Base-by-base conservation (phyloP, 352 stramenopile species). In the Phytophthora agathidicida region DNA sequence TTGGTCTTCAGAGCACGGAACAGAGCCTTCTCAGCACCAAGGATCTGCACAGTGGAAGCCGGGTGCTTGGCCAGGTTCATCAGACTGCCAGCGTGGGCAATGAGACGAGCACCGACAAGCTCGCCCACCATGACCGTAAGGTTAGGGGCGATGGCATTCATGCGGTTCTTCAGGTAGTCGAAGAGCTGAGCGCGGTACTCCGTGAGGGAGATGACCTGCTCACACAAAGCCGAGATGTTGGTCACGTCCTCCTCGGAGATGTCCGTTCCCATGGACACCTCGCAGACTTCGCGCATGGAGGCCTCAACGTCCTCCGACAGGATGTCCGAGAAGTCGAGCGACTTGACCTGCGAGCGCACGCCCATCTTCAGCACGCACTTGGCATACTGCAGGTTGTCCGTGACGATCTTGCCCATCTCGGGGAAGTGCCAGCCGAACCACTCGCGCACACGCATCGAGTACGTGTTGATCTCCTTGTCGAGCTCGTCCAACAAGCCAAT, bases 391-490 rank as follows among this genome's bases (percentile, higher is more conserved):
- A 98, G 78, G 83, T 99, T 99, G 80, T 99, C 97, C 33, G 91
- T 96, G 27, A 99, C 86, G 37, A 99, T 97, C 76, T 98, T 98
- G 72, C 94, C 93, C 79, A 99, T 97, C 68, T 99, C 97, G 13
- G 90, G 93, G 55, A 98, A 96, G 76, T 98, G 96, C 95, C 96
- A 98, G 60, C 96, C 94, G 67, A 98, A 98, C 98, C 98, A 99
- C 84, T 99, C 98, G 52, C 97, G 97, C 41, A 99, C 97, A 60
- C 98, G 85, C 98, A 99, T 99, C 38, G 98, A 98, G 85, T 99
- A 99, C 56, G 97, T 99, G 85, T 99, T 99, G 79, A 99, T 99
- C 81, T 99, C 98, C 89, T 99, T 99, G 88, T 99, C 98, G 13
- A 99, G 86, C 74, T 99, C 97, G 82, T 99, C 98, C 11, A 99